phyloP scores from a whole-genome alignment of 2,329 filamentous ascomycete genomes.

The Alternaria atra region DNA sequence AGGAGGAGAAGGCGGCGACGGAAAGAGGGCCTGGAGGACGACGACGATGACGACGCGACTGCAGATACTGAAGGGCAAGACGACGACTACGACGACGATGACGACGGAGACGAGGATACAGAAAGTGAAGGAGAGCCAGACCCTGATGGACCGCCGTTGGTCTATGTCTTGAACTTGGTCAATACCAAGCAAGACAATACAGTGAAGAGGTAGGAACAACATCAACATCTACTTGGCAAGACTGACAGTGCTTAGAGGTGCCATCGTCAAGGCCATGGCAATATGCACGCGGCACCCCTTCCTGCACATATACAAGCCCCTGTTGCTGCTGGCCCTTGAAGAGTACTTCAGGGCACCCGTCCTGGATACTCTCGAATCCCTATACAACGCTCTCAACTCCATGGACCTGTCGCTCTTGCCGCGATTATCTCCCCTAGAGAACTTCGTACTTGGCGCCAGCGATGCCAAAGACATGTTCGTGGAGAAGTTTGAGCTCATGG shows the following conservation, averaged over 20 bases:
- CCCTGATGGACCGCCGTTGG: constrained; percentile 85
- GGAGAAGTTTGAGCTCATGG: constrained; percentile 96
- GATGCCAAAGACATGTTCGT: constrained; percentile 97
- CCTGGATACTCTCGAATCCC: constrained; percentile 83
- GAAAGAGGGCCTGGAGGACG: constrained; percentile 54
- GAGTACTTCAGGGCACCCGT: constrained; percentile 96
- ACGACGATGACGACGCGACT: constrained; percentile 50
- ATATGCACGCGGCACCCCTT: constrained; percentile 98
- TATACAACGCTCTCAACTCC: constrained; percentile 92
- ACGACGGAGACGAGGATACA: constrained; percentile 61
- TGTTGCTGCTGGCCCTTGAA: constrained; percentile 88
- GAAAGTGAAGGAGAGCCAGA: constrained; percentile 64
- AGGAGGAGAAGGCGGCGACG: constrained; percentile 60
- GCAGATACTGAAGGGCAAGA: constrained; percentile 43
- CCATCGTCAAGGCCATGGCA: constrained; percentile 97
- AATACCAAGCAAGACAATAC: constrained; percentile 97
- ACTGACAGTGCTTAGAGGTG: constrained; percentile 68
- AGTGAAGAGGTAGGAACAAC: constrained; percentile 69
- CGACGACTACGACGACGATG: constrained; percentile 51
- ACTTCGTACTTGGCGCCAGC: constrained; percentile 84
- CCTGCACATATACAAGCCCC: constrained; percentile 98
- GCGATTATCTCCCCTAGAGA: constrained; percentile 81
- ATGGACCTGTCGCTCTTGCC: constrained; percentile 98
- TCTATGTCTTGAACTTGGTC: constrained; percentile 96
- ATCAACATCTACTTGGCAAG: neutral